Conservation (phyloP, 139 green algal genomes). For the Closterium sp. region DNA sequence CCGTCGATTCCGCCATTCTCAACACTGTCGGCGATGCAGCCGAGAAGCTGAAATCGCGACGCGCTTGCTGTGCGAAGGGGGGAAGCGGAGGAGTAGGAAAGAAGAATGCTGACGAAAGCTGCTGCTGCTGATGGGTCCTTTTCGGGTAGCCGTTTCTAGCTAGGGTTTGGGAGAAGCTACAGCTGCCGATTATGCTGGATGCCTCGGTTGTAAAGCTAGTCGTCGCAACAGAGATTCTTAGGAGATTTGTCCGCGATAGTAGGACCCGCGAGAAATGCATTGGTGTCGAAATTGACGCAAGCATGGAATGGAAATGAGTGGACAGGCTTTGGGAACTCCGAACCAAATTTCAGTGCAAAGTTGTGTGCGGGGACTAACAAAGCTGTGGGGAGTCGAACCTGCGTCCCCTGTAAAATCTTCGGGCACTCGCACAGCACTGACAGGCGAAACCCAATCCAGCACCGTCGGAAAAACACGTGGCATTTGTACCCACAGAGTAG, state of each 20-base stretch:
- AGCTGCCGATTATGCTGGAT: background rate
- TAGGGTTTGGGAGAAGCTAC: background rate
- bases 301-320: too few relatives aligned
- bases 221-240: background rate
- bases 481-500: background rate
- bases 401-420: background rate
- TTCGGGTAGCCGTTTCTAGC: too few relatives aligned
- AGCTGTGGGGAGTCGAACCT: background rate
- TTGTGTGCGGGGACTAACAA: too few relatives aligned
- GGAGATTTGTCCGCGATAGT: background rate
- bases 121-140: too few relatives aligned
- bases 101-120: background rate
- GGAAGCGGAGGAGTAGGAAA: background rate
- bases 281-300: background rate
- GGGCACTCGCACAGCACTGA: too few relatives aligned
- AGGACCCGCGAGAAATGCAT: background rate
- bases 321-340: too few relatives aligned
- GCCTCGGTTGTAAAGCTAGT: background rate
- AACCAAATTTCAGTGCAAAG: too few relatives aligned
- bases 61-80: background rate
- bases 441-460: background rate
- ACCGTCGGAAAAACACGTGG: background rate
- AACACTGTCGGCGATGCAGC: background rate
- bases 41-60: background rate
- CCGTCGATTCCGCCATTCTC: background rate